Base-by-base conservation (phyloP, 352 stramenopile species). In the Phytophthora aleatoria region DNA sequence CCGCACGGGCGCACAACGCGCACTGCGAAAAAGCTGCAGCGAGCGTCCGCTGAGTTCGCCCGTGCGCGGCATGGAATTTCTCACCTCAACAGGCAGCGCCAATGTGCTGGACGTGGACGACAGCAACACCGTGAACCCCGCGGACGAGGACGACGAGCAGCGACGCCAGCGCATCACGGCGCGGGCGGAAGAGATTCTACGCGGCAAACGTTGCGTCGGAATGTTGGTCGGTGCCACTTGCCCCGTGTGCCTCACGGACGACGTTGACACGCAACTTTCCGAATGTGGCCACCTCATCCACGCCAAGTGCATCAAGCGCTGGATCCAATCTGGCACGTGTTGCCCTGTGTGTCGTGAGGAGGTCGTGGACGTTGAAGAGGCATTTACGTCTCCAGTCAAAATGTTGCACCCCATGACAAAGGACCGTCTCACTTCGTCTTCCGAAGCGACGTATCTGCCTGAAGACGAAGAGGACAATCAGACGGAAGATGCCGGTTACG, bases 271-370 rank as follows among this genome's bases (percentile, higher is more conserved):
- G 28, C 77, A 87, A 50, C 57, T 92, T 9, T 82, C 74, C 27
- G 69, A 74, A 38, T 92, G 83, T 41, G 81, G 79, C 31, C 83
- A 92, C 62, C 65, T 81, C 38, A 80, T 90, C 24, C 83, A 92
- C 64, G 83, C 83, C 58, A 90, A 89, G 69, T 92, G 83, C 51
- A 90, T 92, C 58, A 90, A 89, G 64, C 83, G 79, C 26, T 88
- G 77, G 79, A 81, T 92, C 45, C 81, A 90, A 64, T 83, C 76
- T 5, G 78, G 77, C 41, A 79, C 79, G 43, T 79, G 79, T 38
- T 92, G 83, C 35, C 83, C 83, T 16, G 79, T 90, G 65, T 92
- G 83, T 44, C 71, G 81, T 15, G 73, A 92, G 33, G 66, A 83
- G 33, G 79, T 92, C 6, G 75, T 76, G 11, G 77, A 76, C 28